Evolutionary conservation across 371 early-diverging fungal species (phyloP), one percentile per base, ranked within the genome.

Genomic region (Mortierella sp.): DNA sequence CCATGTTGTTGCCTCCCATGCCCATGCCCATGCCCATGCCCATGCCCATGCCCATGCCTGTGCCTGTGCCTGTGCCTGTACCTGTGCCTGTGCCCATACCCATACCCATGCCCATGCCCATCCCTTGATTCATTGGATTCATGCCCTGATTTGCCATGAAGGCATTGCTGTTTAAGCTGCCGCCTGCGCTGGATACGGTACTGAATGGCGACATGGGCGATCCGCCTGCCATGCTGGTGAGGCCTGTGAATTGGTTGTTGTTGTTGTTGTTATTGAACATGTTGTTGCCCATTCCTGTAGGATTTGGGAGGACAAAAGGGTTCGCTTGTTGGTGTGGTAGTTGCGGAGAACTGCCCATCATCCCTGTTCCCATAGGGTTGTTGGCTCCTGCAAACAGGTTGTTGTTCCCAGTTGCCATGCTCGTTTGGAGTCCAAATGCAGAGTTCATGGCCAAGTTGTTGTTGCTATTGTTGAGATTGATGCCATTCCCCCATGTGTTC

Each of bases 361-460:
- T 41, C 29, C 12, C 43, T 17, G 8, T 44, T 1, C 14, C 43
- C 44, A 29, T 63, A 47, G 28, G 58, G 59, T 22, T 59, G n/a
- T 28, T 28, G 44, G 49, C 49, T 50, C 48, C 57, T 40, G 49
- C 63, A 70, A 70, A 70, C 48, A 70, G 46, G 45, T 62, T 69
- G 43, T n/a, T 60, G 5, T 13, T 55, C 25, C 63, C 74, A 0
- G 68, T 63, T 1, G 63, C 29, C 74, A 73, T 73, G 45, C 64
- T 67, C 3, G 62, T 62, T 39, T 66, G 61, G 21, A 67, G 16
- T 2, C 72, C 67, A 39, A 72, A 72, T 0, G 73, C 62, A n/a
- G 61, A 54, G 44, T 21, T 56, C 59, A 73, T 63, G 19, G 46
- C 39, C 49, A 56, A 45, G 28, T 27, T 58, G 54, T 37, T 54